Evolutionary conservation across 495 filamentous ascomycete genomes (phyloP).

Genomic region (Staphylotrichum tortipilum): DNA sequence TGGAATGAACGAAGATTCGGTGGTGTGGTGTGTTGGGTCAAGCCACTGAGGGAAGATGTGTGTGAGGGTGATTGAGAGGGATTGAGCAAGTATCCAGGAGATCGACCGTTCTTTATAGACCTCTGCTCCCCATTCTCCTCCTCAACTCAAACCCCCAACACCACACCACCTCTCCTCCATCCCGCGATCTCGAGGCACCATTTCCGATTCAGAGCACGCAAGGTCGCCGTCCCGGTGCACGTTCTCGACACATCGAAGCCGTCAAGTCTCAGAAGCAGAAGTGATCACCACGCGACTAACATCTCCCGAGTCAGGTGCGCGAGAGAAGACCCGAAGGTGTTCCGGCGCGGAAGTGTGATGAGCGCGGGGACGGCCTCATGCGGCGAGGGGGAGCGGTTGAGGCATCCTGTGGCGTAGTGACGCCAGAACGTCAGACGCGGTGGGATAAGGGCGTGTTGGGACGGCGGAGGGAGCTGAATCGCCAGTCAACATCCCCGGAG

Average conservation of each 20-base stretch:
- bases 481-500: too few species aligned
- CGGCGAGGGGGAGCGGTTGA: neutral
- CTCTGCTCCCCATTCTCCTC: neutral
- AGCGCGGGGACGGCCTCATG: neutral
- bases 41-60: neutral
- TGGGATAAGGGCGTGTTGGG: neutral
- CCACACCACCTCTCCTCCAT: neutral
- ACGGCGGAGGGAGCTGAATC: neutral
- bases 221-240: neutral
- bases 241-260: neutral
- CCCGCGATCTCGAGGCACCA: neutral
- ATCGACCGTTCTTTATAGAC: neutral
- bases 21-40: too few species aligned
- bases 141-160: neutral
- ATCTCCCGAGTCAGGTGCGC: neutral
- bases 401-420: neutral
- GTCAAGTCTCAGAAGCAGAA: neutral
- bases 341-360: neutral
- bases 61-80: neutral
- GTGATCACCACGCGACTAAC: neutral
- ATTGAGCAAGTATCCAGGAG: neutral
- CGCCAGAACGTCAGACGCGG: neutral
- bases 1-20: too few species aligned
- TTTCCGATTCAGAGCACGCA: slow-evolving; percentile 1
- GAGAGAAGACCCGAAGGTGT: neutral